phyloP scores from a whole-genome alignment of 176 grass and related monocot species.

The Oryza longistaminata region DNA sequence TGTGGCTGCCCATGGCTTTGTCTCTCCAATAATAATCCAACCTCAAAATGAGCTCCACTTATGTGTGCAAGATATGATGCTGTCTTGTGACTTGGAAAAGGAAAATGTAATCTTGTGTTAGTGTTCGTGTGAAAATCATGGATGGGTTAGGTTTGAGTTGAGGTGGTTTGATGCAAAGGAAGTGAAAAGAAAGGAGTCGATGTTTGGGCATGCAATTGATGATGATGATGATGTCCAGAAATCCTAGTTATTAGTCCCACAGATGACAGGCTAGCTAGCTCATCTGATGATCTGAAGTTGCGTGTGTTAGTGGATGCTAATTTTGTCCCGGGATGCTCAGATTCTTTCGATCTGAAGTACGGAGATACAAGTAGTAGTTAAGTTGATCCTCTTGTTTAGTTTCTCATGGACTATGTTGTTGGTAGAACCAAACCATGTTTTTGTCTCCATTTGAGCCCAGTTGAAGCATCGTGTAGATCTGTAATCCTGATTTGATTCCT shows the following conservation, averaged over 20 bases:
- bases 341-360: not conserved
- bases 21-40: conserved; percentile 15
- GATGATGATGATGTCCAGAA: not conserved
- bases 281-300: not conserved
- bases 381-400: not conserved
- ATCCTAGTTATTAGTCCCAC: not conserved
- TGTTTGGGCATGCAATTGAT: not conserved
- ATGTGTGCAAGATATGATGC: not conserved
- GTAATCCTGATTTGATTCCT: not conserved
- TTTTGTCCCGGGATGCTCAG: conserved; percentile 5
- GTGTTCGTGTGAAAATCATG: not conserved
- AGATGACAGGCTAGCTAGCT: not conserved
- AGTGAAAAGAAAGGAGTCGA: not conserved
- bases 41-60: not conserved
- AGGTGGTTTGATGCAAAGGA: not conserved
- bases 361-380: not conserved
- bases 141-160: not conserved
- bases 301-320: not conserved
- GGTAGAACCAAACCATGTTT: conserved; percentile 13
- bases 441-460: conserved; percentile 34
- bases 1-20: conserved; percentile 28
- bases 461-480: conserved; percentile 26
- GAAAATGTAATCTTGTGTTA: not conserved
- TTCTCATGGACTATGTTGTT: conserved; percentile 10
- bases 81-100: not conserved